A percentile compares a stretch with the other conserved stretches of the same genome.
Conservation (phyloP, 768 basidiomycete genomes). For the Termitomyces titanicus region DNA sequence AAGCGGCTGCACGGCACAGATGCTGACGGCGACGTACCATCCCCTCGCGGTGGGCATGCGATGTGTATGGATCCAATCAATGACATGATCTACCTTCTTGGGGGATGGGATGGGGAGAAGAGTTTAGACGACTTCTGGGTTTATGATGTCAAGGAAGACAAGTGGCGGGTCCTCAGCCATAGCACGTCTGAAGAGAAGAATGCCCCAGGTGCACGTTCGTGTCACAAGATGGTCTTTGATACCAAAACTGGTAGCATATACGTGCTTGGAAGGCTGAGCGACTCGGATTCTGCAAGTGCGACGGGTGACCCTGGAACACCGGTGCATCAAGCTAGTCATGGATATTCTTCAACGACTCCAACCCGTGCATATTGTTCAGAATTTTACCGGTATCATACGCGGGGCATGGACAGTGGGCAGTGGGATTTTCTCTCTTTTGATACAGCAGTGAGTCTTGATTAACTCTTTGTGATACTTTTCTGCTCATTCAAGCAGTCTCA, state of each 20-base stretch:
- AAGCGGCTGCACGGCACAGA: constrained; percentile 55
- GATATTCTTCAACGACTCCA: constrained; percentile 9
- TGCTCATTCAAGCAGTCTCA: constrained; percentile 36
- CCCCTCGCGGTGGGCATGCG: constrained; percentile 72
- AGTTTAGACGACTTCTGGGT: constrained; percentile 80
- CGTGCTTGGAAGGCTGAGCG: constrained; percentile 64
- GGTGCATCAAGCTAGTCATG: constrained; percentile 5
- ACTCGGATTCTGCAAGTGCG: constrained; percentile 40
- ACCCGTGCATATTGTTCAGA: constrained; percentile 51
- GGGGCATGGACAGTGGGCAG: constrained; percentile 55
- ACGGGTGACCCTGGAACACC: constrained; percentile 18
- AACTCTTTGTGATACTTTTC: not conserved
- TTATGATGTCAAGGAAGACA: constrained; percentile 54
- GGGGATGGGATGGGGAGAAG: constrained; percentile 74
- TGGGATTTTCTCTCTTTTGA: constrained; percentile 73
- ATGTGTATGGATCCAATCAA: constrained; percentile 73
- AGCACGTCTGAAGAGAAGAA: constrained; percentile 53
- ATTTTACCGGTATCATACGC: constrained; percentile 73
- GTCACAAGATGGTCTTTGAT: constrained; percentile 84
- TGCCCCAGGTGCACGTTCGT: constrained; percentile 69
- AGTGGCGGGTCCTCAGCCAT: constrained; percentile 59
- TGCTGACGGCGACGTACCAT: constrained; percentile 62
- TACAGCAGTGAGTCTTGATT: constrained; percentile 47
- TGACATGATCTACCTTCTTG: constrained; percentile 69
- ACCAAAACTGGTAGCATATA: constrained; percentile 67